A percentile compares a stretch with the other conserved stretches of the same genome.
Conservation (phyloP, 192 early-diverging fungal genomes). For the Dissophora ornata region DNA sequence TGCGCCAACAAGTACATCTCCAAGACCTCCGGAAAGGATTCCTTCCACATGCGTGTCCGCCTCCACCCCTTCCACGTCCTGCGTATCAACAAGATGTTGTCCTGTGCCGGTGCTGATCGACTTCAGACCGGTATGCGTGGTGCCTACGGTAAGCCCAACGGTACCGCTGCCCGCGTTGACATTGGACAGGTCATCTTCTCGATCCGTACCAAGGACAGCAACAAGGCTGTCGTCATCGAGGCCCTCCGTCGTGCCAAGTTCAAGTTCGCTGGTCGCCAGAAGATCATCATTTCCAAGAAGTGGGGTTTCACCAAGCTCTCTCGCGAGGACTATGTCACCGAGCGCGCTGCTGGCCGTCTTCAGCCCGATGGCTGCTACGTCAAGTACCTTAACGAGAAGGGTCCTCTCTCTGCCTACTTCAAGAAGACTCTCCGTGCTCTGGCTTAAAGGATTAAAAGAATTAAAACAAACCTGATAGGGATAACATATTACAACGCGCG, state of each 20-base stretch:
- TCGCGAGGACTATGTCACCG: slow-evolving; percentile 90
- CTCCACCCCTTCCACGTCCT: slow-evolving; percentile 99
- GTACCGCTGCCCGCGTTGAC: slow-evolving; percentile 96
- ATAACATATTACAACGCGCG: background rate
- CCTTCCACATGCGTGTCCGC: slow-evolving; percentile 99
- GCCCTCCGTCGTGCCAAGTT: slow-evolving; percentile 74
- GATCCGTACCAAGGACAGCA: slow-evolving; percentile 94
- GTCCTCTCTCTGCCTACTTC: slow-evolving; percentile 73
- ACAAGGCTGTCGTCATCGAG: slow-evolving; percentile 95
- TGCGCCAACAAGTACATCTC: slow-evolving; percentile 99
- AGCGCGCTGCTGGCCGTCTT: slow-evolving; percentile 79
- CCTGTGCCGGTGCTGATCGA: slow-evolving; percentile 99
- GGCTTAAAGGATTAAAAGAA: slow-evolving; percentile 25
- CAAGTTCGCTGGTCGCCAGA: slow-evolving; percentile 99
- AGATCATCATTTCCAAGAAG: slow-evolving; percentile 99
- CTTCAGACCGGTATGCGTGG: slow-evolving; percentile 99
- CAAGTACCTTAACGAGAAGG: slow-evolving; percentile 92
- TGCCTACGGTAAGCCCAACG: slow-evolving; percentile 98
- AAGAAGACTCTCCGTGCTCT: slow-evolving; percentile 46
- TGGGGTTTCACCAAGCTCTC: slow-evolving; percentile 99
- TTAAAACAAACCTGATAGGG: background rate
- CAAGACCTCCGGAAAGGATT: slow-evolving; percentile 97
- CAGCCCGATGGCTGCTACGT: slow-evolving; percentile 96
- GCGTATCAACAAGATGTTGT: slow-evolving; percentile 99
- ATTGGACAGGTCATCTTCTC: slow-evolving; percentile 99